phyloP scores from a whole-genome alignment of 805 yeast species.

The Lipomyces mesembrius region DNA sequence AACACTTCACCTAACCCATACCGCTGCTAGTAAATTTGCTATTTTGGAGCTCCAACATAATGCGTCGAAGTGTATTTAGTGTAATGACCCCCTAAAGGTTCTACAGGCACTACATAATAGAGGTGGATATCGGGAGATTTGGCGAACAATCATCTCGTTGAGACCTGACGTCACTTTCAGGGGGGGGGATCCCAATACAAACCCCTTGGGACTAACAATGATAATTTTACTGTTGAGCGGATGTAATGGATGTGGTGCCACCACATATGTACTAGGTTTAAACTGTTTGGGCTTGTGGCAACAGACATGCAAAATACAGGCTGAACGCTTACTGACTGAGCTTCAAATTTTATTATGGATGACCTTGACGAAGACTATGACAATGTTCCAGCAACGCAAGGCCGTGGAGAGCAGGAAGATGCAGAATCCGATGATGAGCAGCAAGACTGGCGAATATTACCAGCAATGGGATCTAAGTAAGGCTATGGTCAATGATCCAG shows the following conservation, averaged over 20 bases:
- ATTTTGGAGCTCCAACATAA: too few relatives aligned
- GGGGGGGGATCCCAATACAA: neutral
- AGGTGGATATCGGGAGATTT: neutral
- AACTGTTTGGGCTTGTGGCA: neutral
- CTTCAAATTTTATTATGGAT: neutral
- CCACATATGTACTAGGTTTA: neutral
- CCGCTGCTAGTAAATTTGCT: too few relatives aligned
- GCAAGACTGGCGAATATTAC: conserved; percentile 50
- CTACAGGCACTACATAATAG: neutral
- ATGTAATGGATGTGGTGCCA: neutral
- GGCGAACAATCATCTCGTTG: neutral
- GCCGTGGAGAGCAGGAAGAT: conserved; percentile 19
- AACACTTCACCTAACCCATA: too few relatives aligned
- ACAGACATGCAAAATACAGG: too few relatives aligned
- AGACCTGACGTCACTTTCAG: neutral
- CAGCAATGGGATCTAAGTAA: conserved; percentile 14
- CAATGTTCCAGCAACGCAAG: conserved; percentile 4
- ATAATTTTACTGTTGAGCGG: too few relatives aligned
- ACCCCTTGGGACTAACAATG: neutral
- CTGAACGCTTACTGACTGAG: neutral
- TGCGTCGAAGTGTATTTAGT: neutral
- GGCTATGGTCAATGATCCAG: conserved; percentile 6
- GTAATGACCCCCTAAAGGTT: neutral
- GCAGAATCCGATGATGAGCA: conserved; percentile 43
- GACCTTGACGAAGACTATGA: conserved; percentile 28